A percentile compares a stretch with the other conserved stretches of the same genome.
These are phyloP conservation scores for Cucumis melo DNA, from an alignment of 306 rosid species.

Conservation along the genomic window DNA sequence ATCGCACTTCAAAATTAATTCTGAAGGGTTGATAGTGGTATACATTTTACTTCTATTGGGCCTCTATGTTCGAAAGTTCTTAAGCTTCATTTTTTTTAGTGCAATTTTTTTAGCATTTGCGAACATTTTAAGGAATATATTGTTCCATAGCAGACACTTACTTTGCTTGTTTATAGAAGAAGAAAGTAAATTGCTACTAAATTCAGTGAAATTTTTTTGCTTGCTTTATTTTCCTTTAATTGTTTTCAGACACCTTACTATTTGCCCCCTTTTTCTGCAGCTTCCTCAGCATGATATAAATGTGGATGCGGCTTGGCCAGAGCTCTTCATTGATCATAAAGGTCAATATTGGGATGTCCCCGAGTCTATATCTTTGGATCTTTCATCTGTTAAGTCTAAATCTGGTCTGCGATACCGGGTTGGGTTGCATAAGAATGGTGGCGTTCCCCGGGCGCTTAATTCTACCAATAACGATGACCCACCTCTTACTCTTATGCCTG, in stretches of 20 bases:
- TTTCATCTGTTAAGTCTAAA: constrained; percentile 42
- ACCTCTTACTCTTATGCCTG: constrained; percentile 53
- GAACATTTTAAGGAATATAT: background rate
- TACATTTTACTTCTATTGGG: background rate
- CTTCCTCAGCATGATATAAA: constrained; percentile 63
- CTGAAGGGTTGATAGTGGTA: background rate
- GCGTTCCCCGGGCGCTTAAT: constrained; percentile 44
- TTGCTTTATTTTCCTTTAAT: background rate
- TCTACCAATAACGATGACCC: constrained; percentile 16
- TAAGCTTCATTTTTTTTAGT: background rate
- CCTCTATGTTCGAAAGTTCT: background rate
- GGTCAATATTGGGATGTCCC: constrained; percentile 92
- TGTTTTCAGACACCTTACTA: background rate
- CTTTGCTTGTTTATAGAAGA: background rate
- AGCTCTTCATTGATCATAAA: constrained; percentile 71
- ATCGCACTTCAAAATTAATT: background rate
- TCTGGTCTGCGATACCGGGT: constrained; percentile 64
- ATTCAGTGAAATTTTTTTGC: background rate
- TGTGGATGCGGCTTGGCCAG: constrained; percentile 88
- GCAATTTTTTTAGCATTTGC: background rate
- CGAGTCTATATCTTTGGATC: constrained; percentile 55
- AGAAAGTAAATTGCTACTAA: background rate
- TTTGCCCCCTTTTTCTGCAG: constrained; percentile 23
- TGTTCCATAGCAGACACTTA: background rate
- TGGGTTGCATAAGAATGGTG: constrained; percentile 65